Evolutionary conservation across 2,329 filamentous ascomycete genomes (phyloP).

Genomic region (Huntiella bhutanensis): DNA sequence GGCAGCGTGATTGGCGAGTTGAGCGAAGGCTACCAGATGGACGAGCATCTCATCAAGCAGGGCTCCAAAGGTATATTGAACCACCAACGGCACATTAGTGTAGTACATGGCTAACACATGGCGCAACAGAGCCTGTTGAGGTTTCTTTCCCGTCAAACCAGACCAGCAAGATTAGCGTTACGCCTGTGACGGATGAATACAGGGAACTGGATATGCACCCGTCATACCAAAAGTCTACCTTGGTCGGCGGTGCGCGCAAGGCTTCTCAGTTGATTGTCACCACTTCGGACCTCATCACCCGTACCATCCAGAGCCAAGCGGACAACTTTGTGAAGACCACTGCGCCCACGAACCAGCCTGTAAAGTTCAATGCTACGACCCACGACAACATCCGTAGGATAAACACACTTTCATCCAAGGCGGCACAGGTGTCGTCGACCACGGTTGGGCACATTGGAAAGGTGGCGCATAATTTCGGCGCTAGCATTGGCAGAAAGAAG

Average conservation of each 20-base stretch:
- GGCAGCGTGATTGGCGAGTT: constrained; percentile 89
- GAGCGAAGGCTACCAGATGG: constrained; percentile 62
- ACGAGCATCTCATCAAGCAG: constrained; percentile 54
- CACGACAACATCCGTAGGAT: constrained; percentile 76
- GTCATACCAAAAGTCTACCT: constrained; percentile 69
- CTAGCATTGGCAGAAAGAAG: constrained; percentile 41
- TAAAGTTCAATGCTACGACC: constrained; percentile 73
- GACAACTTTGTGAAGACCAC: constrained; percentile 65
- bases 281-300: constrained; percentile 60
- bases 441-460: constrained; percentile 71
- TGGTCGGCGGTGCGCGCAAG: constrained; percentile 72
- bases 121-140: constrained; percentile 47
- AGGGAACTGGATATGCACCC: constrained; percentile 66
- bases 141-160: constrained; percentile 54
- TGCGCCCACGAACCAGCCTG: constrained; percentile 57
- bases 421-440: constrained; percentile 63
- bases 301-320: constrained; percentile 57
- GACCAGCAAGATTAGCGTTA: constrained; percentile 42
- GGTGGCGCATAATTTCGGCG: constrained; percentile 79
- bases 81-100: constrained; percentile 9
- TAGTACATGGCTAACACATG: constrained; percentile 1
- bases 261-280: constrained; percentile 88
- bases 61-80: constrained; percentile 67
- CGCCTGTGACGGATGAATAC: constrained; percentile 50
- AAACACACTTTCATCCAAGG: constrained; percentile 64